Base-by-base conservation (phyloP, 164 flowering plant genomes). In the Magnolia officinalis region DNA sequence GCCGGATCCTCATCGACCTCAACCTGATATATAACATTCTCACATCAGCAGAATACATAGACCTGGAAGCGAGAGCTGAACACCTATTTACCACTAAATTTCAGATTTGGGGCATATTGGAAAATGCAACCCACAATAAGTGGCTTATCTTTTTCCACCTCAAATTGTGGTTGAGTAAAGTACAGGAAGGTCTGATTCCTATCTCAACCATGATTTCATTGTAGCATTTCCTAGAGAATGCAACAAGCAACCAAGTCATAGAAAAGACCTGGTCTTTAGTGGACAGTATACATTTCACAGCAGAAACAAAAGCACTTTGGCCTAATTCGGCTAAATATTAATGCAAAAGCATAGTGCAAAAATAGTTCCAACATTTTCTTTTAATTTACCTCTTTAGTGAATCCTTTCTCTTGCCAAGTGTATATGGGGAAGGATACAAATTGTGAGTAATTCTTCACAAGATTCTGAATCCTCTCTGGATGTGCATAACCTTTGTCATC, bases 371-470 rank as follows among this genome's bases (percentile, higher is more conserved):
- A 55, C 61, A 55, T 55, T 55, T 55, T 55, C 18, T 11, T 11
- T 55, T 16, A 55, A 7, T 26, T 1, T 78, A 92, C 99, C 97
- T 96, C 99, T 83, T 92, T 94, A 1, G 99, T 94, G 66, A 72
- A 87, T 64, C 97, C 99, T 78, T 90, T 94, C 80, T 96, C 99
- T 77, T 92, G 90, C 98, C 99, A 96, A 4, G 93, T 92, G 78
- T 89, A 96, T 71, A 96, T 94, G 50, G 98, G 99, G 83, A 94
- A 96, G 14, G 98, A 94, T 75, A 96, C 97, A 88, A 96, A 96
- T 77, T 90, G 98, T 2, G 99, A 96, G 76, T 96, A 96, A 80
- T 92, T 92, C 75, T 91, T 91, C 83, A 96, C 89, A 81, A 94
- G 98, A 85, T 83, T 96, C 84, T 96, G 85, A 77, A 96, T 78